A percentile compares a stretch with the other conserved stretches of the same genome.
Conservation (phyloP, 345 rosid species). For the Gossypium stocksii region DNA sequence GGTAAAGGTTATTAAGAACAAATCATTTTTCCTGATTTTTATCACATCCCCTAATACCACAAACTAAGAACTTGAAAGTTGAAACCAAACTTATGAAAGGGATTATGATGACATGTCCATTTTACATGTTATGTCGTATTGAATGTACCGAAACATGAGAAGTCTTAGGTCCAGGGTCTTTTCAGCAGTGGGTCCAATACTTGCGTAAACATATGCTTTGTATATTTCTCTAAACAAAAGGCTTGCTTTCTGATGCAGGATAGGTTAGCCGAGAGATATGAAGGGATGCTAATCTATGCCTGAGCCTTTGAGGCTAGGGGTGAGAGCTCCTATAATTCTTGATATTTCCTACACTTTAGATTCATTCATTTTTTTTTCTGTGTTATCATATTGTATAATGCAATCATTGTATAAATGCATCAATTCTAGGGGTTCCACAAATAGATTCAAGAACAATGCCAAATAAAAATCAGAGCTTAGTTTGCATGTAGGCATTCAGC, state of each 20-base stretch:
- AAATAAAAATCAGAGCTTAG: not conserved
- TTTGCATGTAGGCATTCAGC: not conserved
- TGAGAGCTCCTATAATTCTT: constrained; percentile 6
- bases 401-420: constrained; percentile 11
- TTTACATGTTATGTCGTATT: not conserved
- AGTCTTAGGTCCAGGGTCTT: not conserved
- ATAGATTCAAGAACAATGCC: constrained; percentile 2
- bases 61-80: not conserved
- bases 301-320: constrained; percentile 6
- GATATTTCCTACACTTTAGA: not conserved
- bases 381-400: constrained; percentile 17
- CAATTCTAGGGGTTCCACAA: constrained; percentile 1
- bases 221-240: not conserved
- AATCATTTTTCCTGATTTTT: not conserved
- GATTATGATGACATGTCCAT: not conserved
- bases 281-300: constrained; percentile 5
- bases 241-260: constrained; percentile 26
- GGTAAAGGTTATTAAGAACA: not conserved
- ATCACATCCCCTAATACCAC: not conserved
- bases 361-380: constrained; percentile 18
- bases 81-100: not conserved
- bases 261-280: not conserved
- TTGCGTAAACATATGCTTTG: not conserved
- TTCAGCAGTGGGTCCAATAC: not conserved
- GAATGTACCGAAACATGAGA: not conserved